Base-by-base conservation (phyloP, 495 filamentous ascomycete species). In the Aspergillus mulundensis region DNA sequence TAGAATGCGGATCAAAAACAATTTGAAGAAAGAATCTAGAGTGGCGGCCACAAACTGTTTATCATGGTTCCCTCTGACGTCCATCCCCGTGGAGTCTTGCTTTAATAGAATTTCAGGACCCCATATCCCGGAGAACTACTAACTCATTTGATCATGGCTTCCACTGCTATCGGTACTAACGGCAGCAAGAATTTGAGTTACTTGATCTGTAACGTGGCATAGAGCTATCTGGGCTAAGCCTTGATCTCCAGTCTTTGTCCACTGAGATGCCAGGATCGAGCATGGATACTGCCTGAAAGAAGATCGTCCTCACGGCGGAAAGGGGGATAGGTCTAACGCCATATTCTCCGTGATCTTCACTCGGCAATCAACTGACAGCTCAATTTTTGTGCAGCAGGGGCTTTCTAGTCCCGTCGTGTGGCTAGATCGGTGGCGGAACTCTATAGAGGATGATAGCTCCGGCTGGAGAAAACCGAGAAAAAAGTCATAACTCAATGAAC, bases 291-390 rank as follows among this genome's bases (percentile, higher is more conserved):
- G 25, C 54, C 46, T 49, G 58, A 14, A 50, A 56, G 28, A 42
- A 24, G 53, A 52, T 51, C 43, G 32, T 53, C 18, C 34, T 36
- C 41, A 40, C 39, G 43, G n/a, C 30, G 25, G 23, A 56, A 49
- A 52, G 16, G 15, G 49, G 47, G 6, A 39, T 25, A 40, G 38
- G 11, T 39, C 48, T 52, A 36, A 40, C 20, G 25, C 41, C 40
- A 44, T 50, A 24, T 25, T 41, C 19, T 41, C 30, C 32, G 39
- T 41, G 48, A 42, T 52, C 39, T 51, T 28, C 45, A 36, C 40
- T 46, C 32, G 52, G 20, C 48, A 50, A 45, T 51, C 57, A 55
- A 60, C 48, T 51, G 39, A 55, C 47, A 52, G 47, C 57, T 52
- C 19, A 55, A 50, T 45, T 36, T 50, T 21, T 28, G 46, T 56